Base-by-base conservation (phyloP, 805 yeast species). In the Monosporozyma siamensis region DNA sequence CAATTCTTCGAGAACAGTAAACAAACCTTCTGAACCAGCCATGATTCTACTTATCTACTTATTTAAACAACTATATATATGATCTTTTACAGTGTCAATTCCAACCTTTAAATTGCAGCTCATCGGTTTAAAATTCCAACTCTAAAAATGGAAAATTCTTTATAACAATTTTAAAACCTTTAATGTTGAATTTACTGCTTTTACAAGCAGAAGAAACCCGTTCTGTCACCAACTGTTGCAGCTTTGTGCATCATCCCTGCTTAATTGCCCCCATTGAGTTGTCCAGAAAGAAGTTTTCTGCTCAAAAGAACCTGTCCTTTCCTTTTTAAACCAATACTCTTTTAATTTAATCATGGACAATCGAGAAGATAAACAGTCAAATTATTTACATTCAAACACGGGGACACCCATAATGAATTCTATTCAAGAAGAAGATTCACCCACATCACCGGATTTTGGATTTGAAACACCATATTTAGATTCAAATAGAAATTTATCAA, bases 361-460 rank as follows among this genome's bases (percentile, higher is more conserved):
- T 6, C n/a, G 10, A n/a, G 20, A 25, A 14, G 44, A 38, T 26
- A 32, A 12, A 44, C 27, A 17, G 34, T 37, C 26, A 36, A 43
- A 32, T 34, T 40, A 20, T 36, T 34, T 29, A 3, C 44, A 36
- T 17, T 44, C 45, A 4, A 15, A 41, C 4, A 7, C 36, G 4
- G 23, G 50, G 3, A 50, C 61, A 6, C 60, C 59, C 6, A 36
- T 48, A 5, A 57, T 57, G 62, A 57, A 55, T 21, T 38, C 59
- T 6, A 57, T 57, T 26, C 40, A 48, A 34, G 62, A 57, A 35
- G 62, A 57, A 38, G 60, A 57, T 14, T 47, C 49, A 3, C 54
- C 58, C 3, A 30, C 44, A 5, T 31, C 48, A 4, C 44, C 43
- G 6, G 46, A 44, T 11, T 29, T 32, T 14, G 50, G 39, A 25